A percentile compares a stretch with the other conserved stretches of the same genome.
Evolutionary conservation across 2,329 filamentous ascomycete species (phyloP).

Genomic region (Ophiostoma novo-ulmi): DNA sequence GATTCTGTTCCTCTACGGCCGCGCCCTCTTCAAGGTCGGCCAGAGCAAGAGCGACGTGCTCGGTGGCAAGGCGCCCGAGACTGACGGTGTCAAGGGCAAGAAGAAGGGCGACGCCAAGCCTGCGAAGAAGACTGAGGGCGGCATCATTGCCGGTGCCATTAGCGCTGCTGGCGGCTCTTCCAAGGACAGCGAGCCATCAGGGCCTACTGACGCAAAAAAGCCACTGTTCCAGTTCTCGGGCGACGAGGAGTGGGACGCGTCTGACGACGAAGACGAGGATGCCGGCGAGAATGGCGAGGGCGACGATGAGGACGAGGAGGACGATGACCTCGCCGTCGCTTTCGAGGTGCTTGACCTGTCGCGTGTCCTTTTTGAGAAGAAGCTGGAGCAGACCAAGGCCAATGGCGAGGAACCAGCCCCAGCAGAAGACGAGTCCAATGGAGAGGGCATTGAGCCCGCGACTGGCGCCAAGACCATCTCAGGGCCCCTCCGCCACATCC

Average conservation of each 20-base stretch:
- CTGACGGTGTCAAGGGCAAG: constrained; percentile 37
- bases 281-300: constrained; percentile 31
- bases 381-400: constrained; percentile 39
- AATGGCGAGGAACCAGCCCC: constrained; percentile 33
- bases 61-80: constrained; percentile 66
- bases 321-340: constrained; percentile 71
- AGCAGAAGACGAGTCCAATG: constrained; percentile 27
- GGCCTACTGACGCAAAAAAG: constrained; percentile 52
- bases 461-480: constrained; percentile 29
- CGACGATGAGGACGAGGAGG: constrained; percentile 55
- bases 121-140: constrained; percentile 40
- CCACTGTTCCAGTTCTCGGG: constrained; percentile 87
- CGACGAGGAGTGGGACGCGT: constrained; percentile 87
- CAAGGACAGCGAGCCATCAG: constrained; percentile 23
- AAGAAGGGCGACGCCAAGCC: constrained; percentile 41
- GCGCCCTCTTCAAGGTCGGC: constrained; percentile 87
- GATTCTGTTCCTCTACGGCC: constrained; percentile 88
- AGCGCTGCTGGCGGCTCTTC: constrained; percentile 31
- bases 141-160: constrained; percentile 39
- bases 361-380: constrained; percentile 58
- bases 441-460: constrained; percentile 34
- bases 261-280: constrained; percentile 60
- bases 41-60: constrained; percentile 92
- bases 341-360: constrained; percentile 82
- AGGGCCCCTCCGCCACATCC: constrained; percentile 54